Percentiles rank a stretch among this genome's conserved stretches.
phyloP scores from a whole-genome alignment of 345 rosid species.

The Bruguiera parviflora region DNA sequence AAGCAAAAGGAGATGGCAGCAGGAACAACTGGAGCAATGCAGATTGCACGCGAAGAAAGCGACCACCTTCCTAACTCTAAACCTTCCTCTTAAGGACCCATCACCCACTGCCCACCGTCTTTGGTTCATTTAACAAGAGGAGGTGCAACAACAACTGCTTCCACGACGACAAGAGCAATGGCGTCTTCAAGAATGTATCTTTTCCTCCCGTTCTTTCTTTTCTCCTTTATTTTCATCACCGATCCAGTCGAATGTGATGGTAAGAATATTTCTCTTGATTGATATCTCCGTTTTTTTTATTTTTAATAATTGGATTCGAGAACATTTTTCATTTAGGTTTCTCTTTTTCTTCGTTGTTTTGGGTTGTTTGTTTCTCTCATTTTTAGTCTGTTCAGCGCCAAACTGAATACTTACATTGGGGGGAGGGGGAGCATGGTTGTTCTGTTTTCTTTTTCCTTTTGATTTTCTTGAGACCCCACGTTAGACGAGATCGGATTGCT shows the following conservation, averaged over 20 bases:
- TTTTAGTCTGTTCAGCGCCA: too few species aligned
- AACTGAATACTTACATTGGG: too few species aligned
- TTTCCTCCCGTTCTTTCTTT: slow-evolving; percentile 34
- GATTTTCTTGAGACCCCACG: not conserved
- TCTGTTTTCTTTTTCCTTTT: not conserved
- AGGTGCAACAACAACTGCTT: not conserved
- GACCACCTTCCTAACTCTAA: slow-evolving; percentile 6
- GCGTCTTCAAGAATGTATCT: slow-evolving; percentile 35
- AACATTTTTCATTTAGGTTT: not conserved
- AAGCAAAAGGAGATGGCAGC: not conserved
- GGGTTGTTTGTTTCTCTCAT: too few species aligned
- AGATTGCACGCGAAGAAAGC: not conserved
- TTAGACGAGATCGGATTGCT: slow-evolving; percentile 22
- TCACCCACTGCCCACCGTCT: not conserved
- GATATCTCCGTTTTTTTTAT: not conserved
- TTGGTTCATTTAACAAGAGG: not conserved
- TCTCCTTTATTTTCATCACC: slow-evolving; percentile 34
- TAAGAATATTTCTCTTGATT: slow-evolving; percentile 9
- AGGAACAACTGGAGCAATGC: not conserved
- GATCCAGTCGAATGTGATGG: slow-evolving; percentile 38
- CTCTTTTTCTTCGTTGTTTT: slow-evolving; percentile 5
- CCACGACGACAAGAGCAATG: slow-evolving; percentile 31
- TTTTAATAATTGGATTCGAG: not conserved
- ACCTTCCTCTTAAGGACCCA: not conserved
- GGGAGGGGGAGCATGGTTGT: not conserved